These are phyloP conservation scores for Aristolochia contorta DNA, from an alignment of 164 flowering plant species.

Conservation along the genomic window DNA sequence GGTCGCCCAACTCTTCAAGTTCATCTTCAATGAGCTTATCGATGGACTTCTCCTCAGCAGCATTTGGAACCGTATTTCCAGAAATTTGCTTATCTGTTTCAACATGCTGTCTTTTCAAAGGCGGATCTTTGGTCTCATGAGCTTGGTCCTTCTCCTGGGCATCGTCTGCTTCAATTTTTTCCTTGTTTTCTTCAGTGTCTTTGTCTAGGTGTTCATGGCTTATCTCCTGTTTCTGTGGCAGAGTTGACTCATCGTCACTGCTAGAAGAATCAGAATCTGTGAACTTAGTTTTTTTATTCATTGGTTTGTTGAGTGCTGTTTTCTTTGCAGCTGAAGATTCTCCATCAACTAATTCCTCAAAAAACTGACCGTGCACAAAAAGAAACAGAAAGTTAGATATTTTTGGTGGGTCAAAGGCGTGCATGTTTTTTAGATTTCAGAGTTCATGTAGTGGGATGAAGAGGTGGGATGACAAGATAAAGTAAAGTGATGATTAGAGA, in stretches of 20 bases:
- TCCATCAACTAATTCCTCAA: slow-evolving; percentile 69
- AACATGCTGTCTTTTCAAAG: slow-evolving; percentile 28
- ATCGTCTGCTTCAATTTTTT: neutral
- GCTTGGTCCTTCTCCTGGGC: neutral
- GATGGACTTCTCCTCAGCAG: slow-evolving; percentile 44
- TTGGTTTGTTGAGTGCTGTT: slow-evolving; percentile 28
- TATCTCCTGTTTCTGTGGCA: slow-evolving; percentile 13
- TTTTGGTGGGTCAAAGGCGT: neutral
- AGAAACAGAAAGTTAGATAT: neutral
- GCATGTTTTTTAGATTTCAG: neutral
- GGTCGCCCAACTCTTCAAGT: slow-evolving; percentile 68
- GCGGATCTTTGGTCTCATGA: slow-evolving; percentile 19
- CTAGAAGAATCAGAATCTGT: slow-evolving; percentile 58
- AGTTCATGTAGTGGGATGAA: neutral
- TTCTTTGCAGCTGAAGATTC: slow-evolving; percentile 20
- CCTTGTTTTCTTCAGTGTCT: slow-evolving; percentile 15
- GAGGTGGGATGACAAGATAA: neutral
- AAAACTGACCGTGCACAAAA: slow-evolving; percentile 38
- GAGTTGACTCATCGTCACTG: slow-evolving; percentile 28
- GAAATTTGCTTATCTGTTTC: neutral
- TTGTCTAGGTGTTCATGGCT: slow-evolving; percentile 16
- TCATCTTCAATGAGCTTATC: slow-evolving; percentile 85
- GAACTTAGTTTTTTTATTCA: slow-evolving; percentile 60
- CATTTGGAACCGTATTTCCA: neutral
- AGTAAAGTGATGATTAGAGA: neutral